Evolutionary conservation across 2,329 filamentous ascomycete genomes (phyloP).

Genomic region (Exophiala dermatitidis): DNA sequence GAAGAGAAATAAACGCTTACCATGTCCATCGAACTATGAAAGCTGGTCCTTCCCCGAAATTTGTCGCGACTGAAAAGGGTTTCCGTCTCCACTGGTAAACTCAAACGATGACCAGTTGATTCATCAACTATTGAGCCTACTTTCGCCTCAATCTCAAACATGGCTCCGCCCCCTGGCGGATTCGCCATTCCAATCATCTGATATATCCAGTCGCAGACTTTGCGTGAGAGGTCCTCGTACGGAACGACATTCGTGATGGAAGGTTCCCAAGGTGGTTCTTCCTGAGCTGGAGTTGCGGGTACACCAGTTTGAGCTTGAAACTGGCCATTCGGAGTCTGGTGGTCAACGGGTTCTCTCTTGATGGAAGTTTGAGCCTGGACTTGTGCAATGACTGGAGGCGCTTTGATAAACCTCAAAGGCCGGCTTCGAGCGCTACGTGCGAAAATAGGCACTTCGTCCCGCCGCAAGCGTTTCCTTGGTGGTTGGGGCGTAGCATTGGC

Average conservation of each 20-base stretch:
- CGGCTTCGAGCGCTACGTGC: constrained; percentile 40
- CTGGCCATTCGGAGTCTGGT: constrained; percentile 31
- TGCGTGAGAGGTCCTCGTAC: constrained; percentile 65
- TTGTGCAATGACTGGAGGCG: constrained; percentile 7
- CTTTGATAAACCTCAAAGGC: constrained; percentile 22
- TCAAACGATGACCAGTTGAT: constrained; percentile 57
- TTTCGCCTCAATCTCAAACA: constrained; percentile 92
- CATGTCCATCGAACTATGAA: constrained; percentile 85
- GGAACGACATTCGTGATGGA: constrained; percentile 64
- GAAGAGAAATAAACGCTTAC: constrained; percentile 44
- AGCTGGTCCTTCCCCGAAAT: constrained; percentile 49
- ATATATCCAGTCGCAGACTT: constrained; percentile 76
- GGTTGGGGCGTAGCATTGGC: constrained; percentile 30
- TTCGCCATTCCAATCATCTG: constrained; percentile 51
- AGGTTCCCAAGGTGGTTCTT: constrained; percentile 40
- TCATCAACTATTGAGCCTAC: constrained; percentile 71
- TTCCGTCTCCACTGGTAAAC: constrained; percentile 62
- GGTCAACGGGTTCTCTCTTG: constrained; percentile 22
- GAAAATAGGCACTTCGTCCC: constrained; percentile 48
- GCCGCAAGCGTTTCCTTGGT: constrained; percentile 45
- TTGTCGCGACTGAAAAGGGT: constrained; percentile 58
- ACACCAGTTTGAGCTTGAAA: constrained; percentile 13
- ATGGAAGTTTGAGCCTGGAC: constrained; percentile 14
- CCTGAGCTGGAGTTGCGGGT: constrained; percentile 27
- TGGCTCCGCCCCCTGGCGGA: constrained; percentile 51